Conservation (phyloP, 1,139 yeast species). For the Pichiaceae sp. region DNA sequence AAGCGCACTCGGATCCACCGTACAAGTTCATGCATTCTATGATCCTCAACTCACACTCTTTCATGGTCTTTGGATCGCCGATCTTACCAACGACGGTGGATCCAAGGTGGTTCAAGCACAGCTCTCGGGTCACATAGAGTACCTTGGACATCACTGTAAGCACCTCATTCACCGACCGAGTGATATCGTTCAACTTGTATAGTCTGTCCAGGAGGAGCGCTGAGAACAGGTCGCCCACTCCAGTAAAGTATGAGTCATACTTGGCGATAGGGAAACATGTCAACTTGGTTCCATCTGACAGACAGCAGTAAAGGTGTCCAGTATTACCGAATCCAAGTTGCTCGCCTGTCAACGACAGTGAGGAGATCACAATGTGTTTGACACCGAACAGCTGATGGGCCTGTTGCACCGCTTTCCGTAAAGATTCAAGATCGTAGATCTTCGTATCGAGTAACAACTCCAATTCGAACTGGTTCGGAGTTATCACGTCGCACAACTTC, state of each 20-base stretch:
- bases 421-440: slow-evolving; percentile 32
- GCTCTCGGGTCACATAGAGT: slow-evolving; percentile 31
- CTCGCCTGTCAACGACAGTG: slow-evolving; percentile 29
- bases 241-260: slow-evolving; percentile 73
- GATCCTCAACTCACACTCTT: slow-evolving; percentile 29
- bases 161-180: slow-evolving; percentile 30
- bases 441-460: slow-evolving; percentile 57
- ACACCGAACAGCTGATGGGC: slow-evolving; percentile 48
- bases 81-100: slow-evolving; percentile 23
- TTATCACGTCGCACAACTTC: slow-evolving; percentile 54
- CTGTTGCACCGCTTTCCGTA: slow-evolving; percentile 36
- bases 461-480: slow-evolving; percentile 90
- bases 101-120: slow-evolving; percentile 20
- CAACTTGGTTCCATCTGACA: slow-evolving; percentile 29
- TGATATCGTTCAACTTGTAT: slow-evolving; percentile 23
- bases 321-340: slow-evolving; percentile 15
- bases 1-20: slow-evolving; percentile 11
- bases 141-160: slow-evolving; percentile 42
- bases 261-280: slow-evolving; percentile 27
- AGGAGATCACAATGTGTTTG: slow-evolving; percentile 62
- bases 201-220: slow-evolving; percentile 64
- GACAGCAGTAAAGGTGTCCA: slow-evolving; percentile 41
- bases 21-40: slow-evolving; percentile 27
- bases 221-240: slow-evolving; percentile 88
- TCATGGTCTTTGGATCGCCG: slow-evolving; percentile 30